Conservation (phyloP, 495 filamentous ascomycete species). For the Neurospora hispaniola region DNA sequence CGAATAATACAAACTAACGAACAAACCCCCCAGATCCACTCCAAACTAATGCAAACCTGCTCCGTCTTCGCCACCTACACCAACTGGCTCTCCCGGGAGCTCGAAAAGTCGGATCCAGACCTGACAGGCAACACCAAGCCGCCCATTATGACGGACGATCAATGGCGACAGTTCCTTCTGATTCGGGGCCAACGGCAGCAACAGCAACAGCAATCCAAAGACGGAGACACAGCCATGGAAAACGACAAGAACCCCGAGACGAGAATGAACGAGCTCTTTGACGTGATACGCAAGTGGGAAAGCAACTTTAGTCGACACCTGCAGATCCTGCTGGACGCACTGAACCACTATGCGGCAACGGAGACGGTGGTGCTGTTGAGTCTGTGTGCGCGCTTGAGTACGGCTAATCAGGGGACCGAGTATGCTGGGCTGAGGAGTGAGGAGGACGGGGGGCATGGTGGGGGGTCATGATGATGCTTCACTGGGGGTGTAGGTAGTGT, state of each 20-base stretch:
- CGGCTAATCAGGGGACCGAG: constrained; percentile 58
- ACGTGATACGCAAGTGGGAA: constrained; percentile 80
- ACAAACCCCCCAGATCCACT: constrained; percentile 61
- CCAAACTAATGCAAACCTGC: constrained; percentile 87
- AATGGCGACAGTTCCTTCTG: constrained; percentile 39
- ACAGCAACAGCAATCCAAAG: not conserved
- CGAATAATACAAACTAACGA: not conserved
- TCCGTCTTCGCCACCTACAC: constrained; percentile 86
- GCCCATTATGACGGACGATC: constrained; percentile 40
- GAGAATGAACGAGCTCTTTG: constrained; percentile 60
- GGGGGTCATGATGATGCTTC: constrained; percentile 4
- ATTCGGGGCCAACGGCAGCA: constrained; percentile 11
- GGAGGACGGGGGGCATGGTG: constrained; percentile 30
- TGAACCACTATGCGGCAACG: constrained; percentile 95
- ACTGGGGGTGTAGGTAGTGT: not conserved
- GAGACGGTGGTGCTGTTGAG: constrained; percentile 91
- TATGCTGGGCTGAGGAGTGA: constrained; percentile 37
- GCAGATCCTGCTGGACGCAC: constrained; percentile 79
- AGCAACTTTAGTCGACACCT: constrained; percentile 83
- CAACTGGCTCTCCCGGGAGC: constrained; percentile 61
- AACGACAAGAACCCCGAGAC: not conserved
- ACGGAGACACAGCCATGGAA: not conserved
- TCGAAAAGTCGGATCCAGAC: constrained; percentile 68
- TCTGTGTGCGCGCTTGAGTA: constrained; percentile 67
- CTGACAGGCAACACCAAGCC: constrained; percentile 44